Base-by-base conservation (phyloP, 2,329 filamentous ascomycete genomes). In the Cercospora zeae-maydis region DNA sequence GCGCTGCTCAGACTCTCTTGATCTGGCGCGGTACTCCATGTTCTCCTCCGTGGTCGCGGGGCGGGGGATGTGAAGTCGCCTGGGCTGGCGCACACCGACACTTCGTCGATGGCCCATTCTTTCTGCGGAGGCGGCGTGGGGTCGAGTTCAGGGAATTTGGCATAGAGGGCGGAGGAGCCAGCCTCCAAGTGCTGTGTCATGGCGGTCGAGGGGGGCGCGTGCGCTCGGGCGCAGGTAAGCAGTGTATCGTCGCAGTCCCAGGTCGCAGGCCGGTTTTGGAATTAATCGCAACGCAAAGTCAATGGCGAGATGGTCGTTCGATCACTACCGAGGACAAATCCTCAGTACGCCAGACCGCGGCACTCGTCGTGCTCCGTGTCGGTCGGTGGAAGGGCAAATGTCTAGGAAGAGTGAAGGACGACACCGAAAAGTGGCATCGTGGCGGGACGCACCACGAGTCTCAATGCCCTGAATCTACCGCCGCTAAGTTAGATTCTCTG, bases 1-100 rank as follows among this genome's bases (percentile, higher is more conserved):
- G 72, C 72, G 33, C 65, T 67, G 27, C 67, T 70, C 33, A 77
- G 68, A 59, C 70, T 75, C 57, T 76, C 72, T 31, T 73, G 64
- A 37, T 63, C 64, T n/a, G 57, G 57, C 42, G 57, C 64, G 14
- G 59, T 9, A 33, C 58, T 65, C 64, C 62, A 67, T 36, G 57
- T 61, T 57, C 63, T 63, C 60, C 58, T 66, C 39, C 65, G 65
- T 56, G 62, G 61, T 8, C 58, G 53, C 14, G 58, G 33, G 16
- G 58, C 36, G 16, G 58, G 16, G 19, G 62, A 39, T 61, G 52
- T 37, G 37, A 67, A 66, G 34, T 67, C 67, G 57, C 64, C 67
- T 16, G 66, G 64, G 58, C 67, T 70, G 53, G 68, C 69, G 59
- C 70, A 71, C 11, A 72, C 58, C n/a, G 68, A 62, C 52, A 72